Evolutionary conservation across 2,329 filamentous ascomycete species (phyloP).

Genomic region (Neofusicoccum parvum): DNA sequence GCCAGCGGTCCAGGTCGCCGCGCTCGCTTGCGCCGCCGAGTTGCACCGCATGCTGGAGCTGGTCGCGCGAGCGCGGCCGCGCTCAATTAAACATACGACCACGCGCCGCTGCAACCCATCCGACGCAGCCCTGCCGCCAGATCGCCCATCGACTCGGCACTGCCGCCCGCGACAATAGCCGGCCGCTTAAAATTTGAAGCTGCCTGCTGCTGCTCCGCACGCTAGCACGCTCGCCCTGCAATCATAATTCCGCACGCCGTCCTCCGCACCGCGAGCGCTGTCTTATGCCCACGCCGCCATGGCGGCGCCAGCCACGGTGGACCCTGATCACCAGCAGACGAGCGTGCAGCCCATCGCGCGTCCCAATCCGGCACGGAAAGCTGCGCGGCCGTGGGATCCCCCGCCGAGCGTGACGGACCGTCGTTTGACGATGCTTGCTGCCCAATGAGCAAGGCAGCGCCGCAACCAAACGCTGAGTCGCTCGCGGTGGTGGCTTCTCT

Average conservation of each 20-base stretch:
- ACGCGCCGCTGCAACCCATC: not conserved
- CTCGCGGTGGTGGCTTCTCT: slow-evolving; percentile 8
- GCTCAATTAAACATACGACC: slow-evolving; percentile 13
- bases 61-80: not conserved
- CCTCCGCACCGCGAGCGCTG: slow-evolving; percentile 1
- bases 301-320: slow-evolving; percentile 2
- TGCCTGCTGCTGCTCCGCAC: slow-evolving; percentile 6
- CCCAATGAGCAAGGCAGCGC: slow-evolving; percentile 2
- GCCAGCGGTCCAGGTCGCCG: slow-evolving; percentile 16
- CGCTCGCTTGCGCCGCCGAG: slow-evolving; percentile 11
- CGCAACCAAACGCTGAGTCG: not conserved
- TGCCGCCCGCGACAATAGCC: slow-evolving; percentile 8
- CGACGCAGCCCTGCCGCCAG: slow-evolving; percentile 15
- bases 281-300: not conserved
- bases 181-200: slow-evolving; percentile 14
- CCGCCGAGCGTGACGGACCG: not conserved
- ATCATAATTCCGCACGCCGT: slow-evolving; percentile 5
- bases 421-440: slow-evolving; percentile 6
- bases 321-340: slow-evolving; percentile 13
- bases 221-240: slow-evolving; percentile 9
- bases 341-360: not conserved
- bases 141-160: slow-evolving; percentile 10
- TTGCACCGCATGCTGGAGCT: slow-evolving; percentile 2
- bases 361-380: not conserved
- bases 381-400: not conserved